Evolutionary conservation across 306 rosid species (phyloP).

Genomic region (Prunus padus): DNA sequence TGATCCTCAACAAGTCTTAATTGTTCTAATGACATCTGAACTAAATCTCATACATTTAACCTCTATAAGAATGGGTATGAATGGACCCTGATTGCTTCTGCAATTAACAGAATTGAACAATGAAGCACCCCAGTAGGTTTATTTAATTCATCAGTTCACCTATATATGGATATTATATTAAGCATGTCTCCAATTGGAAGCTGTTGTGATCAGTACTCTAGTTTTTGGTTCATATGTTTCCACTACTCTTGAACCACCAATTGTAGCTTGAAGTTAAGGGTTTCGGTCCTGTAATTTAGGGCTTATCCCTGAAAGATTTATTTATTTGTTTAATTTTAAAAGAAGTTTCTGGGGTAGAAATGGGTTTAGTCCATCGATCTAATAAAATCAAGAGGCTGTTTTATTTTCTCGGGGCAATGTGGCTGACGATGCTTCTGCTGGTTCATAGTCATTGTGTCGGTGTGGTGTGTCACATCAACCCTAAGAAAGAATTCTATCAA

Average conservation of each 20-base stretch:
- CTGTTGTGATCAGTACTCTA: background rate
- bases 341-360: background rate
- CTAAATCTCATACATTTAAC: background rate
- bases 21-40: background rate
- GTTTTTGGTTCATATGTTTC: background rate
- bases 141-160: background rate
- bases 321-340: background rate
- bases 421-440: background rate
- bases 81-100: slow-evolving; percentile 3
- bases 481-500: background rate
- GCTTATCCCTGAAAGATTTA: background rate
- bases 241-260: background rate
- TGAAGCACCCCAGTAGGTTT: background rate
- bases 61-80: background rate
- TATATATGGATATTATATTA: background rate
- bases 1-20: background rate
- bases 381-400: background rate
- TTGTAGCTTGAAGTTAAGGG: slow-evolving; percentile 1
- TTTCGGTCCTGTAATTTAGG: background rate
- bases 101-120: background rate
- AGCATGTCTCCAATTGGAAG: background rate
- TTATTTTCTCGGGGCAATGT: background rate
- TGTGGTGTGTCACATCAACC: background rate
- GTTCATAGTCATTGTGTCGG: background rate
- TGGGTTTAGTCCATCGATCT: background rate